Conservation (phyloP, 225 moss, liverwort and hornwort species). For the Pseudisothecium myosuroides region DNA sequence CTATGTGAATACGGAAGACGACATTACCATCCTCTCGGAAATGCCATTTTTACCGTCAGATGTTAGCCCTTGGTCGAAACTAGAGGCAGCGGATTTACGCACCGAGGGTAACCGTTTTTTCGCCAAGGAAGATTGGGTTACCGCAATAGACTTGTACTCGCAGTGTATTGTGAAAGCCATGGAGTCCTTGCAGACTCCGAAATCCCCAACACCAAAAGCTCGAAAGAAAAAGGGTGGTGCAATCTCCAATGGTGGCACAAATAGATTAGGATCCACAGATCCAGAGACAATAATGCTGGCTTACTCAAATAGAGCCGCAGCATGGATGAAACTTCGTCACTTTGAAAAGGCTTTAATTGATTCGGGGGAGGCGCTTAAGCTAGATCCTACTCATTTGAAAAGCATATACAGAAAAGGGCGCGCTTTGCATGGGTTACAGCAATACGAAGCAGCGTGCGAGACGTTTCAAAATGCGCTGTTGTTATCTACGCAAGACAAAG, state of each 20-base stretch:
- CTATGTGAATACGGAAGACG: slow-evolving; percentile 11
- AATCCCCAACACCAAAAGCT: neutral
- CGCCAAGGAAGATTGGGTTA: slow-evolving; percentile 42
- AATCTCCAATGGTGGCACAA: slow-evolving; percentile 3
- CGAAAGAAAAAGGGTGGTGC: slow-evolving; percentile 20
- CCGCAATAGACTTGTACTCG: slow-evolving; percentile 61
- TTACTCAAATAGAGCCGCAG: slow-evolving; percentile 70
- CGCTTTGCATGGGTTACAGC: slow-evolving; percentile 61
- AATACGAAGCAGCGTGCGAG: slow-evolving; percentile 52
- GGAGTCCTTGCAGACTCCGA: slow-evolving; percentile 15
- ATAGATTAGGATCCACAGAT: slow-evolving; percentile 9
- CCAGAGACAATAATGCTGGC: slow-evolving; percentile 61
- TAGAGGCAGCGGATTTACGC: slow-evolving; percentile 43
- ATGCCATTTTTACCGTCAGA: slow-evolving; percentile 5
- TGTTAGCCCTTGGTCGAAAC: slow-evolving; percentile 9
- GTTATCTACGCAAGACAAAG: slow-evolving; percentile 30
- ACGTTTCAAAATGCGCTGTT: slow-evolving; percentile 43
- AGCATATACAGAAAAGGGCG: slow-evolving; percentile 62
- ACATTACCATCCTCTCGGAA: slow-evolving; percentile 20
- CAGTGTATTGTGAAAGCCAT: slow-evolving; percentile 50
- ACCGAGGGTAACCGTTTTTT: slow-evolving; percentile 51
- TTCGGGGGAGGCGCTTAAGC: slow-evolving; percentile 46
- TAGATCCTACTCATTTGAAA: slow-evolving; percentile 48
- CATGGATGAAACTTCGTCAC: slow-evolving; percentile 48
- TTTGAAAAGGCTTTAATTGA: slow-evolving; percentile 50